A percentile compares a stretch with the other conserved stretches of the same genome.
Evolutionary conservation across 106 monocot species (phyloP).

Genomic region (Posidonia australis): DNA sequence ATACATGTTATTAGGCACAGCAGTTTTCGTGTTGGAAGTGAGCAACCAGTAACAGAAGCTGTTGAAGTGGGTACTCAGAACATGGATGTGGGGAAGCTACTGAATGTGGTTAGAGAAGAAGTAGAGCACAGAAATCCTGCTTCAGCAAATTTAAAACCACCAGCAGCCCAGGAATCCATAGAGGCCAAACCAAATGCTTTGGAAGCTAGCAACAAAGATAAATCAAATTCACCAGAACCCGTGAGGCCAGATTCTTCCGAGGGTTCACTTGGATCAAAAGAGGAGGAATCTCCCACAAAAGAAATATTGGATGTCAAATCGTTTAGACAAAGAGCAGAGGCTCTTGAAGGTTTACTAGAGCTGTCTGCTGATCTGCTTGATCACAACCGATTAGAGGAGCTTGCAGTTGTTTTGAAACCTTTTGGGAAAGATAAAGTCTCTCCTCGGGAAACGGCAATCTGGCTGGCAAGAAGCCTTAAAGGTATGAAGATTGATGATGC

Average conservation of each 20-base stretch:
- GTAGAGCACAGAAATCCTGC: conserved; percentile 40
- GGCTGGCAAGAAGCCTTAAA: conserved; percentile 95
- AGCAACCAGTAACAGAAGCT: conserved; percentile 40
- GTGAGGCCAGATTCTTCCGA: conserved; percentile 14
- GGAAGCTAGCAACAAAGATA: conserved; percentile 29
- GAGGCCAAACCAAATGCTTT: conserved; percentile 12
- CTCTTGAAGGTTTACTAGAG: conserved; percentile 85
- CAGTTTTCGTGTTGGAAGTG: conserved; percentile 74
- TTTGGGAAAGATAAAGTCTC: conserved; percentile 96
- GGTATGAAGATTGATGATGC: conserved; percentile 73
- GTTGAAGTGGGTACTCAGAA: conserved; percentile 39
- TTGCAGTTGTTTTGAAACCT: conserved; percentile 75
- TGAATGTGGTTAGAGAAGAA: conserved; percentile 53
- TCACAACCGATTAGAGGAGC: conserved; percentile 64
- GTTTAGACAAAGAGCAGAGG: conserved; percentile 83
- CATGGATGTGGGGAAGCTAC: conserved; percentile 36
- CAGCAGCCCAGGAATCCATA: conserved; percentile 9
- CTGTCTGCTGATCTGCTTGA: conserved; percentile 81
- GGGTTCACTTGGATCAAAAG: conserved; percentile 12
- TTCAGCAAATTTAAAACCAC: conserved; percentile 6
- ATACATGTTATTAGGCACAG: conserved; percentile 92
- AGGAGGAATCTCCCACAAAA: conserved; percentile 40
- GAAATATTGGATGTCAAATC: conserved; percentile 75
- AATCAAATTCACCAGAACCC: conserved; percentile 9
- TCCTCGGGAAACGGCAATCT: conserved; percentile 90